These are phyloP conservation scores for thale cress (Arabidopsis thaliana) DNA, from an alignment of 345 rosid genomes.

Conservation along the genomic window DNA sequence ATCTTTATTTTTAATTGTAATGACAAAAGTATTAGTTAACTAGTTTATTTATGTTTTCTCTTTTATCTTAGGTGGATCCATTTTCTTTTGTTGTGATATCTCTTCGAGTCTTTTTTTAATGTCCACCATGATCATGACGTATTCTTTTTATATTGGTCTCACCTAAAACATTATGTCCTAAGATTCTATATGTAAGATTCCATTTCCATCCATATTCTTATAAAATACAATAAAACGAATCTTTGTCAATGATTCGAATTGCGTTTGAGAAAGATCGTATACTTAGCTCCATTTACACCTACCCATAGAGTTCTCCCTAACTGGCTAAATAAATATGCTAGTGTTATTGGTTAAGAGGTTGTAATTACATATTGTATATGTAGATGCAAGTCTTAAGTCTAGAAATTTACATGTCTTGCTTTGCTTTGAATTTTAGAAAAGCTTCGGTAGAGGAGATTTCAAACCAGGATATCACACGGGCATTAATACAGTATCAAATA, in stretches of 20 bases:
- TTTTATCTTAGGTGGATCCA: conserved; percentile 29
- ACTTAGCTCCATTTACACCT: conserved; percentile 30
- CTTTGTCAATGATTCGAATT: conserved; percentile 39
- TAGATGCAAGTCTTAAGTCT: too few relatives aligned
- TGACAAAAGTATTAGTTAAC: background rate
- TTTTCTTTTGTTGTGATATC: conserved; percentile 37
- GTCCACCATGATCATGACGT: conserved; percentile 44
- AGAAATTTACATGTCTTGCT: background rate
- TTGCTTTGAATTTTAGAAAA: background rate
- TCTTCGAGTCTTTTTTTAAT: conserved; percentile 30
- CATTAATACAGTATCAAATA: background rate
- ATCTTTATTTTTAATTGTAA: background rate
- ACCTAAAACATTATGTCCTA: conserved; percentile 49
- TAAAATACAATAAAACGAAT: conserved; percentile 21
- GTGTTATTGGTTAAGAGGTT: background rate
- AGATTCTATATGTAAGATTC: conserved; percentile 50
- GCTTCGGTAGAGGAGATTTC: background rate
- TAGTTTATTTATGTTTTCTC: background rate
- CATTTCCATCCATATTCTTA: conserved; percentile 42
- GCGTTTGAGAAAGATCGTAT: conserved; percentile 34
- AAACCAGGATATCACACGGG: background rate
- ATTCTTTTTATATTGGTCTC: conserved; percentile 46
- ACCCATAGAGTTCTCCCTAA: conserved; percentile 31
- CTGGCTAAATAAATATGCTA: conserved; percentile 12
- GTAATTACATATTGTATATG: too few relatives aligned